Conservation (phyloP, 73 alveolate species). For the Symbiodinium pilosum region DNA sequence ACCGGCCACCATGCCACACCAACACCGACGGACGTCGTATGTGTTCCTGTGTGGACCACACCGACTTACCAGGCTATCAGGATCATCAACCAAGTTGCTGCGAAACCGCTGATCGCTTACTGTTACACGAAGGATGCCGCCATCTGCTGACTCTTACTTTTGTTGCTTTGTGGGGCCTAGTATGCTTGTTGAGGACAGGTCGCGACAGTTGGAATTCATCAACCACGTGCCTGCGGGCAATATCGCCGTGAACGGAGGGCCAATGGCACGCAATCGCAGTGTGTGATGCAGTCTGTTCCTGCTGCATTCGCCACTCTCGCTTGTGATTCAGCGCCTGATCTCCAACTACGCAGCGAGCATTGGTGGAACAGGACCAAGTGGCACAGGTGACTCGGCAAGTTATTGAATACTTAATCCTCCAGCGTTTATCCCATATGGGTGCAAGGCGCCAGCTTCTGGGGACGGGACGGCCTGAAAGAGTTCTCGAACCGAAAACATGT, state of each 20-base stretch:
- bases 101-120: constrained; percentile 70
- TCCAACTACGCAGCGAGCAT: constrained; percentile 61
- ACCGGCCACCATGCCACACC: neutral
- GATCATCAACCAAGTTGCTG: constrained; percentile 42
- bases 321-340: constrained; percentile 75
- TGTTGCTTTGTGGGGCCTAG: neutral
- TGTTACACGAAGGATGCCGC: constrained; percentile 55
- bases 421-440: no score
- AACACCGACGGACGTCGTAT: no score
- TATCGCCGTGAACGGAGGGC: constrained; percentile 88
- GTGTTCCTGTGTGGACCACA: no score
- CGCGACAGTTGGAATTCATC: neutral
- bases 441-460: constrained; percentile 82
- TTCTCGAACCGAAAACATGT: constrained; percentile 51
- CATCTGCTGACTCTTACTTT: no score
- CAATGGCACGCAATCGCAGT: no score
- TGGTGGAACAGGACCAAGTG: constrained; percentile 91
- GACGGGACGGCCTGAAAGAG: constrained; percentile 58
- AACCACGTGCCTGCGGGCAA: constrained; percentile 67
- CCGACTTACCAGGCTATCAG: constrained; percentile 1
- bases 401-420: no score
- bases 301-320: neutral
- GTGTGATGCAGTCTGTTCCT: neutral
- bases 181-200: neutral
- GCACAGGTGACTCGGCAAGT: constrained; percentile 9